These are phyloP conservation scores for Pythium grandisporangium DNA, from an alignment of 352 stramenopile genomes.

Conservation along the genomic window DNA sequence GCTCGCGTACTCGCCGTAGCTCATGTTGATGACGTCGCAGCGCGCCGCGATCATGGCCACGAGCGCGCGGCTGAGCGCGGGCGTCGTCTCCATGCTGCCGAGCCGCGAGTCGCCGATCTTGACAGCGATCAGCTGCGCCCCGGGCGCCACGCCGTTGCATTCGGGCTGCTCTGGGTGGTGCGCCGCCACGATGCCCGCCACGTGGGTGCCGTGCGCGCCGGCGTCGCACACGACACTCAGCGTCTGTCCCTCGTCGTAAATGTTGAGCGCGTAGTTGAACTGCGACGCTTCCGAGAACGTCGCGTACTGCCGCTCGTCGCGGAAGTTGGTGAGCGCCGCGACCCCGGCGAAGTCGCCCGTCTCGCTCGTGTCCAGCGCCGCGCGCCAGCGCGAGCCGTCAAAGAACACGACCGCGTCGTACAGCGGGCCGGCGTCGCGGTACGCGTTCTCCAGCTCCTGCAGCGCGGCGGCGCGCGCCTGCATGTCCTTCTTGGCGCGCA, in stretches of 20 bases:
- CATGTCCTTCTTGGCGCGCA: slow-evolving; percentile 75
- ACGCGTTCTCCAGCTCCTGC: slow-evolving; percentile 57
- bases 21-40: slow-evolving; percentile 96
- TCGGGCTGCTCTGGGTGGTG: slow-evolving; percentile 80
- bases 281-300: slow-evolving; percentile 88
- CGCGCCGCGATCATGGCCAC: slow-evolving; percentile 82
- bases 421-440: slow-evolving; percentile 89
- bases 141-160: slow-evolving; percentile 90
- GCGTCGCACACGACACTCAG: slow-evolving; percentile 92
- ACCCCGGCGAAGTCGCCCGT: slow-evolving; percentile 74
- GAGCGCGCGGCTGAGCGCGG: slow-evolving; percentile 85
- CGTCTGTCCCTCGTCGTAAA: slow-evolving; percentile 91
- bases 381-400: slow-evolving; percentile 70
- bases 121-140: slow-evolving; percentile 89
- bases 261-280: slow-evolving; percentile 93
- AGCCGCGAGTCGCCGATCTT: slow-evolving; percentile 95
- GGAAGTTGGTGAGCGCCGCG: slow-evolving; percentile 66
- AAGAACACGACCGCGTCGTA: slow-evolving; percentile 90
- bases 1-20: slow-evolving; percentile 91
- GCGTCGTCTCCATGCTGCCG: slow-evolving; percentile 92
- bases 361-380: slow-evolving; percentile 80
- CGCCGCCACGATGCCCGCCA: slow-evolving; percentile 92
- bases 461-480: slow-evolving; percentile 64
- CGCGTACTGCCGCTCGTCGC: slow-evolving; percentile 66
- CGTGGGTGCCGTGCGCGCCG: slow-evolving; percentile 93